Conservation (phyloP, 2,329 filamentous ascomycete species). For the Penicillium brasilianum region DNA sequence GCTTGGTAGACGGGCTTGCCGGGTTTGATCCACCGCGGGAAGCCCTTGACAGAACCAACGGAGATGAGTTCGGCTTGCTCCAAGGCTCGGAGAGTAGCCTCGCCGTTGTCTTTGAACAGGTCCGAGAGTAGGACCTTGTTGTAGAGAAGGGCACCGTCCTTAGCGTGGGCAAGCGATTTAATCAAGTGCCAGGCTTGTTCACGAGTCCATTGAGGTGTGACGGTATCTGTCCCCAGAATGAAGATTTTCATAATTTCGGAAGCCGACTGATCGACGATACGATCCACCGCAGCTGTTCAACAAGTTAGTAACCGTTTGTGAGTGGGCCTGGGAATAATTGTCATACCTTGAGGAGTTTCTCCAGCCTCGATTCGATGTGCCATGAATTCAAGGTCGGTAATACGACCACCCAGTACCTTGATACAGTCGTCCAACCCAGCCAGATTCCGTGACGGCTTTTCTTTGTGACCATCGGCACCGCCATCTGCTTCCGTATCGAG, state of each 20-base stretch:
- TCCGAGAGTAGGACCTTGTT: slow-evolving; percentile 81
- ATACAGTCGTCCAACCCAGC: slow-evolving; percentile 81
- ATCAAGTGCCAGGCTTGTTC: slow-evolving; percentile 92
- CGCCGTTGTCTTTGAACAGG: slow-evolving; percentile 74
- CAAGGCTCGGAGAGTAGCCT: slow-evolving; percentile 76
- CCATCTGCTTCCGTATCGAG: slow-evolving; percentile 58
- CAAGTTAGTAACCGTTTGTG: slow-evolving; percentile 25
- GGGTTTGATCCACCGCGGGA: slow-evolving; percentile 76
- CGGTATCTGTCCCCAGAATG: slow-evolving; percentile 66
- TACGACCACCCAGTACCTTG: slow-evolving; percentile 78
- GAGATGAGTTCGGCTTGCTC: slow-evolving; percentile 85
- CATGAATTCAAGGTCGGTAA: slow-evolving; percentile 95
- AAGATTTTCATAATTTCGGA: slow-evolving; percentile 95
- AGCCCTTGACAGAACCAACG: slow-evolving; percentile 73
- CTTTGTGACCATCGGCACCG: slow-evolving; percentile 37
- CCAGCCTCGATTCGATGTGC: slow-evolving; percentile 87
- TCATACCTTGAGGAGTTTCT: slow-evolving; percentile 71
- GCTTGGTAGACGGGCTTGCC: slow-evolving; percentile 86
- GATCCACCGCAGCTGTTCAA: slow-evolving; percentile 70
- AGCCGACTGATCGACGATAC: slow-evolving; percentile 87
- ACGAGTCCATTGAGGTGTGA: slow-evolving; percentile 71
- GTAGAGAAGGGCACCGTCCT: slow-evolving; percentile 69
- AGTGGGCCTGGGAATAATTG: too few relatives aligned
- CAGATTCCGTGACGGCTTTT: slow-evolving; percentile 59
- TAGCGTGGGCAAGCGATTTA: slow-evolving; percentile 72